These are phyloP conservation scores for Boletus speciosus DNA, from an alignment of 768 basidiomycete genomes.

Conservation along the genomic window DNA sequence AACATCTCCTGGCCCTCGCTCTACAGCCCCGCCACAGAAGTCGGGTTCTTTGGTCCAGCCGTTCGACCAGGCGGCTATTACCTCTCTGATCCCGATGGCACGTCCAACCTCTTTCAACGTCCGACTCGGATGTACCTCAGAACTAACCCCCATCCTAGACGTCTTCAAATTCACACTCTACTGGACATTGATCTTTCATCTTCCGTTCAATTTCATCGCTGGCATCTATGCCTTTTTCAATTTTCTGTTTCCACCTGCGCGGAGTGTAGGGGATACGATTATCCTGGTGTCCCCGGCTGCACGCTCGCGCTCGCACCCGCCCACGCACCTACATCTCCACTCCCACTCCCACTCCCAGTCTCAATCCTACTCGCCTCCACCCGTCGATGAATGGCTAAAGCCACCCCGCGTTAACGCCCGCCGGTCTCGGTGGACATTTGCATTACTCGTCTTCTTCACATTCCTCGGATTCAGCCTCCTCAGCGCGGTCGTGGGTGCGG, in stretches of 20 bases:
- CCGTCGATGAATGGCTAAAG: conserved; percentile 9
- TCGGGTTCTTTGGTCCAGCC: conserved; percentile 27
- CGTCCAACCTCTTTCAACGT: not conserved
- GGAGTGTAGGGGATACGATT: conserved; percentile 4
- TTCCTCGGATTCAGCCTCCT: conserved; percentile 35
- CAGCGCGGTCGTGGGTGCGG: conserved; percentile 38
- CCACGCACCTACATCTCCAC: not conserved
- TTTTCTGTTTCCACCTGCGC: conserved; percentile 36
- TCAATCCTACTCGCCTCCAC: not conserved
- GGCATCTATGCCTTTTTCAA: conserved; percentile 43
- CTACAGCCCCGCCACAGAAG: conserved; percentile 36
- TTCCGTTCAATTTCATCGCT: conserved; percentile 38
- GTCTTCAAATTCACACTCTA: conserved; percentile 46
- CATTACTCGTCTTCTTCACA: conserved; percentile 37
- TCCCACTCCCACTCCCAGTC: not conserved
- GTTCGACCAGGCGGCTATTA: conserved; percentile 34
- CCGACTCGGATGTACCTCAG: too few species aligned
- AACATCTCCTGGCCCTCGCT: conserved; percentile 36
- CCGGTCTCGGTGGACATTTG: conserved; percentile 38
- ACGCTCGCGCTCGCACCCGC: not conserved
- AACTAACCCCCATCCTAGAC: conserved; percentile 24
- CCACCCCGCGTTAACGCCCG: conserved; percentile 29
- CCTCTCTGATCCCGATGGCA: conserved; percentile 34
- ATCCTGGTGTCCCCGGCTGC: not conserved
- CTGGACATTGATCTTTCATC: conserved; percentile 46